Conservation (phyloP, 2,329 filamentous ascomycete species). For the Ophiostoma sp. region DNA sequence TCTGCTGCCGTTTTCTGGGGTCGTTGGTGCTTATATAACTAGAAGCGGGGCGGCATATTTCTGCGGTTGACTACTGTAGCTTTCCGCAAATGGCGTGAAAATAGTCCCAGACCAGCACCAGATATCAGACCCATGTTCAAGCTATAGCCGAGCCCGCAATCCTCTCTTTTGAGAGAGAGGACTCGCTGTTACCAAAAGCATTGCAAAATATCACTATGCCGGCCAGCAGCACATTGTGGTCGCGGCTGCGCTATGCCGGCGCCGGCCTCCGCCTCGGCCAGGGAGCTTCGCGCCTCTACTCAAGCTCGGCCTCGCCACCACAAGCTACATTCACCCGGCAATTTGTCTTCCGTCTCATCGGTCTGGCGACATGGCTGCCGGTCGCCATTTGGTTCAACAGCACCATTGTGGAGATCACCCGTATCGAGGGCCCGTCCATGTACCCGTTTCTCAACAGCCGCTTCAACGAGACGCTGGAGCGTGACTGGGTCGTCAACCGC, state of each 20-base stretch:
- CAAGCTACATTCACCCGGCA: conserved; percentile 32
- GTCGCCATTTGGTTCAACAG: conserved; percentile 57
- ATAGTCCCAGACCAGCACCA: background rate
- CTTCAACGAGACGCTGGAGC: conserved; percentile 49
- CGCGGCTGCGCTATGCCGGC: conserved; percentile 16
- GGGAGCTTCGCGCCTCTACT: background rate
- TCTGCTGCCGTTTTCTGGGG: background rate
- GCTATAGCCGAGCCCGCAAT: conserved; percentile 12
- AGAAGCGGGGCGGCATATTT: conserved; percentile 12
- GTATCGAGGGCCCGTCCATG: conserved; percentile 64
- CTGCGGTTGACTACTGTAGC: background rate
- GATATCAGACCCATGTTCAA: background rate
- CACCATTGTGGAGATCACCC: conserved; percentile 53
- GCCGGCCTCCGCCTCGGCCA: background rate
- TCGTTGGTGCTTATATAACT: conserved; percentile 9
- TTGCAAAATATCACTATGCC: background rate
- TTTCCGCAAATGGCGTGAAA: background rate
- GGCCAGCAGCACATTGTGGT: conserved; percentile 21
- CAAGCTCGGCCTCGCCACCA: conserved; percentile 2
- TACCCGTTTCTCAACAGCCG: conserved; percentile 69
- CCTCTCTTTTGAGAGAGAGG: conserved; percentile 4
- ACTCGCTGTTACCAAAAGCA: background rate
- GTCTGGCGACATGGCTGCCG: conserved; percentile 57
- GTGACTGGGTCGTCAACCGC: conserved; percentile 54
- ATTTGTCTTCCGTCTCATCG: conserved; percentile 46